phyloP scores from a whole-genome alignment of 2,329 filamentous ascomycete genomes.

The Claviceps humidiphila region DNA sequence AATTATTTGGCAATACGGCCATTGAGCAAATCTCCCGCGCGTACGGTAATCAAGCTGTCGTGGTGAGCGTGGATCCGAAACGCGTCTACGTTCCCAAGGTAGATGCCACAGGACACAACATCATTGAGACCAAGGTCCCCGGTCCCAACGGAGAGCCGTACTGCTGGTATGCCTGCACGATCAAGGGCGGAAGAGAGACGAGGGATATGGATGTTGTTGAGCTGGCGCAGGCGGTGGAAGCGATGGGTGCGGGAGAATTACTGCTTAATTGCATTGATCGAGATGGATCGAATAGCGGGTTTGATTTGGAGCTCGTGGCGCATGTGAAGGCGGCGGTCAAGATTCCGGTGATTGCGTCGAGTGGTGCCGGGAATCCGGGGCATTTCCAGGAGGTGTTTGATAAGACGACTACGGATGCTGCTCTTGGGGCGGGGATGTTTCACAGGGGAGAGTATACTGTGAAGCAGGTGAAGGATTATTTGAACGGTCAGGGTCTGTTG shows the following conservation, averaged over 20 bases:
- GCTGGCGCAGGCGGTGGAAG: constrained; percentile 77
- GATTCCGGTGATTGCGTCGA: constrained; percentile 92
- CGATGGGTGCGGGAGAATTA: constrained; percentile 90
- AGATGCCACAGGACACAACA: constrained; percentile 59
- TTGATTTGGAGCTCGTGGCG: constrained; percentile 80
- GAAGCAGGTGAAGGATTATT: constrained; percentile 76
- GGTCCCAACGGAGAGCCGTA: constrained; percentile 65
- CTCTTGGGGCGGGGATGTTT: constrained; percentile 93
- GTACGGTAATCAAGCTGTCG: constrained; percentile 93
- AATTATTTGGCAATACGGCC: constrained; percentile 67
- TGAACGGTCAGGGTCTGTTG: constrained; percentile 56
- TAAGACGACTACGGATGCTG: constrained; percentile 77
- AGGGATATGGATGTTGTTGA: constrained; percentile 86
- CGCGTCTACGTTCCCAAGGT: constrained; percentile 69
- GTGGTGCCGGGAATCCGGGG: constrained; percentile 72
- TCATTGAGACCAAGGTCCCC: constrained; percentile 53
- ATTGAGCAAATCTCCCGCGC: constrained; percentile 91
- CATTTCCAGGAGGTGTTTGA: constrained; percentile 90
- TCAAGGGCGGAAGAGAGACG: constrained; percentile 90
- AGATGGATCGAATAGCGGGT: constrained; percentile 87
- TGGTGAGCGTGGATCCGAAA: constrained; percentile 89
- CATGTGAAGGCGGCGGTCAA: constrained; percentile 77
- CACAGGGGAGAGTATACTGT: constrained; percentile 93
- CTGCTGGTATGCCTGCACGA: constrained; percentile 97
- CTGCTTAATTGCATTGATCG: constrained; percentile 96